These are phyloP conservation scores for Cryptosporidium tyzzeri DNA, from an alignment of 169 alveolate genomes.

Conservation along the genomic window DNA sequence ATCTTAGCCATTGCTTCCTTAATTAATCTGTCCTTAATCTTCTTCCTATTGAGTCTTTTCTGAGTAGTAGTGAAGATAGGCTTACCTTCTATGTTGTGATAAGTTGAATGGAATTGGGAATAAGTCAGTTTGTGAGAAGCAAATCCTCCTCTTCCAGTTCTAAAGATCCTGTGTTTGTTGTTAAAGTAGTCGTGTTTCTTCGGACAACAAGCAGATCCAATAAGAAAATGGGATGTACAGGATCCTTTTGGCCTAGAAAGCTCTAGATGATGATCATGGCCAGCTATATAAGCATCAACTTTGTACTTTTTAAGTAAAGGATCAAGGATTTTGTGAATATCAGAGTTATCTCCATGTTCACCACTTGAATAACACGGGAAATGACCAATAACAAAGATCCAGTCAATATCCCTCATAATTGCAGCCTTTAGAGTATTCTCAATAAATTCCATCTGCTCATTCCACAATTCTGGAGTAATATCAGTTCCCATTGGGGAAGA, in stretches of 20 bases:
- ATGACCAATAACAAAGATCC: constrained; percentile 90
- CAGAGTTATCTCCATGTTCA: constrained; percentile 87
- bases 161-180: constrained; percentile 65
- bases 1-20: constrained; percentile 44
- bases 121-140: constrained; percentile 69
- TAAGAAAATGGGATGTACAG: constrained; percentile 45
- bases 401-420: constrained; percentile 84
- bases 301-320: constrained; percentile 89
- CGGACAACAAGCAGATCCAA: constrained; percentile 75
- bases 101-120: constrained; percentile 60
- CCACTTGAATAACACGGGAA: constrained; percentile 91
- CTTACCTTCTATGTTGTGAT: constrained; percentile 56
- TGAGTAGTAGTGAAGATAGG: constrained; percentile 73
- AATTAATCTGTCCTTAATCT: constrained; percentile 40
- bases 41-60: constrained; percentile 52
- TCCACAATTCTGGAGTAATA: constrained; percentile 79
- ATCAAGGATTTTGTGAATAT: constrained; percentile 83
- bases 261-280: constrained; percentile 90
- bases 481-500: constrained; percentile 87
- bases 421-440: constrained; percentile 89
- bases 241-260: constrained; percentile 71
- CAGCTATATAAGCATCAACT: constrained; percentile 91
- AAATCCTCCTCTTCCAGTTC: constrained; percentile 76
- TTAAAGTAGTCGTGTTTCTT: constrained; percentile 59
- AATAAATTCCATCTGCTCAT: constrained; percentile 88